Conservation (phyloP, 2,329 filamentous ascomycete species). For the Fusarium abutilonis region DNA sequence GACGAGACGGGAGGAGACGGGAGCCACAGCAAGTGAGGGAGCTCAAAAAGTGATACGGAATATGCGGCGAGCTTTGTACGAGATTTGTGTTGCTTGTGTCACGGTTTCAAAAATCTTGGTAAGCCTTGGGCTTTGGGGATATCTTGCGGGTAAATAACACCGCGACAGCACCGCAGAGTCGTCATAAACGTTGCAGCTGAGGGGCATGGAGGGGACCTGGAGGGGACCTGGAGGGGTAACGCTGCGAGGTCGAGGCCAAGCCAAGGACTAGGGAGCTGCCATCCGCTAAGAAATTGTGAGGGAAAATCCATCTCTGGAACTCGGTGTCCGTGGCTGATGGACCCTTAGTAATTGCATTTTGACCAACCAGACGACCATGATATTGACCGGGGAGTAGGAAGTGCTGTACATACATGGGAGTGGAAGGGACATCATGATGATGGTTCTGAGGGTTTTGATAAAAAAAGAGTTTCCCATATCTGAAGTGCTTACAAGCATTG, state of each 20-base stretch:
- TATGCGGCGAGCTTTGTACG: conserved; percentile 36
- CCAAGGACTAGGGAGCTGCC: background rate
- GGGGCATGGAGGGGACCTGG: conserved; percentile 29
- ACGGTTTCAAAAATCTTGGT: conserved; percentile 41
- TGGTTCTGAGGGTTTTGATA: conserved; percentile 20
- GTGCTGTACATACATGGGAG: conserved; percentile 1
- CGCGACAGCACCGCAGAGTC: conserved; percentile 37
- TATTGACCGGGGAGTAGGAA: conserved; percentile 7
- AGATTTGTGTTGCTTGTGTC: conserved; percentile 42
- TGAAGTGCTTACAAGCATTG: background rate
- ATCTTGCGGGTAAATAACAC: conserved; percentile 37
- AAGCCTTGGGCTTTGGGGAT: conserved; percentile 30
- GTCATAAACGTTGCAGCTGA: conserved; percentile 40
- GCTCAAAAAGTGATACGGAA: conserved; percentile 1
- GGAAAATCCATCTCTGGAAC: conserved; percentile 39
- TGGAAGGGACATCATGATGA: conserved; percentile 42
- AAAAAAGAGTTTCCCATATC: conserved; percentile 18
- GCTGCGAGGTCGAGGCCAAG: background rate
- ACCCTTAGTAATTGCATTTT: conserved; percentile 31
- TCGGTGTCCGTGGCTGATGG: conserved; percentile 41
- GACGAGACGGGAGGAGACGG: conserved; percentile 24
- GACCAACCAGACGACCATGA: conserved; percentile 13
- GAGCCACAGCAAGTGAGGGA: conserved; percentile 13
- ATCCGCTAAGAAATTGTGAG: conserved; percentile 23
- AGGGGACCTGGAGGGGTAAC: conserved; percentile 37